A percentile compares a stretch with the other conserved stretches of the same genome.
Evolutionary conservation across 805 yeast genomes (phyloP).

Genomic region (Candida nonsorbophila): DNA sequence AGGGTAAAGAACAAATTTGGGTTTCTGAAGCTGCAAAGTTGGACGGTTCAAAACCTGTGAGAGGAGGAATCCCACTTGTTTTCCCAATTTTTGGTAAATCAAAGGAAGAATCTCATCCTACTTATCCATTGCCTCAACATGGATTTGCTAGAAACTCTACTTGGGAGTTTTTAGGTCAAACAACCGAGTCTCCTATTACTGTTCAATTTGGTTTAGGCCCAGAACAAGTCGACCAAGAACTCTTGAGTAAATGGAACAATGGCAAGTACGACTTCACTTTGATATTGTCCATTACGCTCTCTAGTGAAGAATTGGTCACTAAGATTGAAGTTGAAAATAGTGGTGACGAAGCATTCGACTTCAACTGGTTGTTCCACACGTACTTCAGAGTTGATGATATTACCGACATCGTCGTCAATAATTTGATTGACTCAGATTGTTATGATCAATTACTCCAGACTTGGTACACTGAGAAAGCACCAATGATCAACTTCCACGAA

Average conservation of each 20-base stretch:
- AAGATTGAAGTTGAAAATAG: slow-evolving; percentile 72
- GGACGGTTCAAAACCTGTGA: slow-evolving; percentile 90
- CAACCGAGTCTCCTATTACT: slow-evolving; percentile 61
- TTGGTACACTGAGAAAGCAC: slow-evolving; percentile 64
- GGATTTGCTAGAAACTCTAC: slow-evolving; percentile 88
- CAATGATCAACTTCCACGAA: slow-evolving; percentile 63
- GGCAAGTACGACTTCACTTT: slow-evolving; percentile 66
- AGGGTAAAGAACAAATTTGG: slow-evolving; percentile 82
- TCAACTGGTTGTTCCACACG: slow-evolving; percentile 94
- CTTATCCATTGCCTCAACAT: slow-evolving; percentile 81
- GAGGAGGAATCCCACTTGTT: slow-evolving; percentile 96
- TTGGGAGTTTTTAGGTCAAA: slow-evolving; percentile 95
- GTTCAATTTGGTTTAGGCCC: slow-evolving; percentile 91
- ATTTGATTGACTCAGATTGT: slow-evolving; percentile 66
- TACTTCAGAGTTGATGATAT: slow-evolving; percentile 74
- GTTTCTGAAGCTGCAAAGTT: slow-evolving; percentile 68
- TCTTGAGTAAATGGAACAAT: slow-evolving; percentile 50
- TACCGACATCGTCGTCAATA: slow-evolving; percentile 70
- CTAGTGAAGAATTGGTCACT: slow-evolving; percentile 56
- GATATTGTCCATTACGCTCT: slow-evolving; percentile 61
- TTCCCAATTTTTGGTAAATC: slow-evolving; percentile 89
- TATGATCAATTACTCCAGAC: slow-evolving; percentile 71
- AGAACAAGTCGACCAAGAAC: slow-evolving; percentile 64
- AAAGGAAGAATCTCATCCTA: slow-evolving; percentile 45
- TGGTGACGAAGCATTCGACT: slow-evolving; percentile 62